Base-by-base conservation (phyloP, 1,284 basidiomycete species). In the Moesziomyces sp. region DNA sequence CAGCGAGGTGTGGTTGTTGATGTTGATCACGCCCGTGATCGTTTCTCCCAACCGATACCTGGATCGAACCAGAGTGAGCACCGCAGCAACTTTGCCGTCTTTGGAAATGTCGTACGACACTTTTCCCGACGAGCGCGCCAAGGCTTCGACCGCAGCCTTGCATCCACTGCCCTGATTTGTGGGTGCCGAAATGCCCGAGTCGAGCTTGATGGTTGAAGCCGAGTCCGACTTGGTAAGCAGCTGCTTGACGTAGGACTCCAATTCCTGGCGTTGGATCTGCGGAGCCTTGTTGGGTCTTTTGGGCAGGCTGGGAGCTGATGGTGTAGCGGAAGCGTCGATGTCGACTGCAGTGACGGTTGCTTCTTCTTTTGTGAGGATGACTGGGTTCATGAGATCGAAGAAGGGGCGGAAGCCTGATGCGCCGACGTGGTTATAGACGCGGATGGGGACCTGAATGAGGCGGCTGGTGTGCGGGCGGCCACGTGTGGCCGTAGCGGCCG, bases 71-170 rank as follows among this genome's bases (percentile, higher is more conserved):
- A 83, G 67, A 0, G 80, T 83, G 19, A 83, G 70, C 10, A 83
- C 76, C 0, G 82, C 82, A 3, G 79, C 81, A 6, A 83, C 50
- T 24, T 77, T 72, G 38, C 80, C 80, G 50, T 83, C 81, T 40
- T 83, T 83, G 23, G 81, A 73, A 23, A 83, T 83, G 42, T 83
- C 82, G 59, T 83, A 83, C 7, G 81, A 78, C 5, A 82, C 81
- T 64, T 96, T 97, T 83, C 90, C 91, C 1, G 93, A 91, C 80
- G 92, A 92, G 44, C 94, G 86, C 16, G 93, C 94, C 46, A 96
- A 86, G 47, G 96, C 90, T 85, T 97, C 94, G 1, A 97, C 93
- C 0, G 93, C 93, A 77, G 94, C 91, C 58, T 93, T 88, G 84
- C 94, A 97, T 0, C 91, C 52, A 35, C 46, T 53, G 18, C 42